These are phyloP conservation scores for Zygosaccharomyces rouxii DNA, from an alignment of 805 yeast genomes.

Conservation along the genomic window DNA sequence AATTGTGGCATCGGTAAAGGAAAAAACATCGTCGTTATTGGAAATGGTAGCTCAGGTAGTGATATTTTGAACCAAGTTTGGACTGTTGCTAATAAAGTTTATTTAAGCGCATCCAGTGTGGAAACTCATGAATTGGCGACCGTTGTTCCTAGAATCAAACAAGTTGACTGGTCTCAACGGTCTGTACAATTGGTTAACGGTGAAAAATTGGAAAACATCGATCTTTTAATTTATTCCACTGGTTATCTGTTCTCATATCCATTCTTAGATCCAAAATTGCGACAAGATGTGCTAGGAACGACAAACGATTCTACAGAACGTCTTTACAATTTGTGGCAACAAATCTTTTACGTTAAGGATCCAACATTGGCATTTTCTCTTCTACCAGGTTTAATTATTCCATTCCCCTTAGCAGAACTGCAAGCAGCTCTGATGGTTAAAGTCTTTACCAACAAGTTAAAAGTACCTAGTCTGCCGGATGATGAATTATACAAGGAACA, in stretches of 20 bases:
- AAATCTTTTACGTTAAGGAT: constrained; percentile 51
- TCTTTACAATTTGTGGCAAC: constrained; percentile 54
- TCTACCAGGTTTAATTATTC: constrained; percentile 55
- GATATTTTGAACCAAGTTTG: constrained; percentile 43
- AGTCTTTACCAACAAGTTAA: constrained; percentile 52
- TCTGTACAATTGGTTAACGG: constrained; percentile 35
- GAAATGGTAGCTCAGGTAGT: constrained; percentile 42
- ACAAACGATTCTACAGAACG: constrained; percentile 23
- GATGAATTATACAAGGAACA: constrained; percentile 12
- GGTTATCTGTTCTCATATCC: constrained; percentile 49
- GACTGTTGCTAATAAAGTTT: constrained; percentile 29
- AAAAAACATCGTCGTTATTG: constrained; percentile 37
- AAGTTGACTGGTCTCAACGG: constrained; percentile 25
- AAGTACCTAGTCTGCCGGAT: constrained; percentile 44
- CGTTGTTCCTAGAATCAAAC: constrained; percentile 31
- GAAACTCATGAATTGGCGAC: constrained; percentile 33
- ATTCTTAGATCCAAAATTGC: constrained; percentile 33
- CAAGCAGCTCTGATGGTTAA: constrained; percentile 66
- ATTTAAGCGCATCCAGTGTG: constrained; percentile 54
- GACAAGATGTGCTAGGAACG: constrained; percentile 18
- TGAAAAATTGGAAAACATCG: constrained; percentile 29
- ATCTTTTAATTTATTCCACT: constrained; percentile 45
- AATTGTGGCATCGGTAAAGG: constrained; percentile 32
- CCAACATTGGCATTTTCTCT: constrained; percentile 65
- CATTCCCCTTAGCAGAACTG: constrained; percentile 56